Conservation (phyloP, 495 filamentous ascomycete genomes). For the Filosporella fistucella region DNA sequence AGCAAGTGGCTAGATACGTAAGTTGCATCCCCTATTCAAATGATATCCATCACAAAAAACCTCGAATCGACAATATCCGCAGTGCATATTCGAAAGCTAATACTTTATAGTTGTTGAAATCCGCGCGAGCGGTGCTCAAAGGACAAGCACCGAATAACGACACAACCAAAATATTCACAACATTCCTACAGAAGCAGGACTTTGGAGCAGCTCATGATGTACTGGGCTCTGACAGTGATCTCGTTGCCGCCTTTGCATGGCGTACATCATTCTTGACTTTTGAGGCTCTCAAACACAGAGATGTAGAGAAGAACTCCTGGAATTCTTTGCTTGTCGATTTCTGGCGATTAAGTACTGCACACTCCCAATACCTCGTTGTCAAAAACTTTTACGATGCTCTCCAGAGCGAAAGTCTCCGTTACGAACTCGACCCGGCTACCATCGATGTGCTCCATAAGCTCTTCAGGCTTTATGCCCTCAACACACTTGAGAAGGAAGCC, state of each 20-base stretch:
- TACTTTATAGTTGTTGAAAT: conserved; percentile 28
- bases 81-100: conserved; percentile 1
- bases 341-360: conserved; percentile 63
- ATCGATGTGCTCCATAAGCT: conserved; percentile 51
- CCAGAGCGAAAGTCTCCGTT: conserved; percentile 31
- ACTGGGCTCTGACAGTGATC: conserved; percentile 54
- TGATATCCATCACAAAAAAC: too few species aligned
- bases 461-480: conserved; percentile 60
- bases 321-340: conserved; percentile 70
- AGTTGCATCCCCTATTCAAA: background rate
- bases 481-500: conserved; percentile 61
- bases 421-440: conserved; percentile 49
- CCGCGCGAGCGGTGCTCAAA: conserved; percentile 54
- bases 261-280: conserved; percentile 64
- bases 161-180: conserved; percentile 42
- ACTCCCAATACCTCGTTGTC: conserved; percentile 65
- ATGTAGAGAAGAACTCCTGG: conserved; percentile 65
- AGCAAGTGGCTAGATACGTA: conserved; percentile 68
- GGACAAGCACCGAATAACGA: conserved; percentile 33
- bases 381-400: conserved; percentile 71
- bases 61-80: too few species aligned
- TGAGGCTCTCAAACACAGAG: conserved; percentile 65
- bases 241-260: conserved; percentile 69
- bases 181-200: conserved; percentile 55
- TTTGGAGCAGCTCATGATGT: conserved; percentile 66